Conservation (phyloP, 768 basidiomycete genomes). For the Suillus brevipes region DNA sequence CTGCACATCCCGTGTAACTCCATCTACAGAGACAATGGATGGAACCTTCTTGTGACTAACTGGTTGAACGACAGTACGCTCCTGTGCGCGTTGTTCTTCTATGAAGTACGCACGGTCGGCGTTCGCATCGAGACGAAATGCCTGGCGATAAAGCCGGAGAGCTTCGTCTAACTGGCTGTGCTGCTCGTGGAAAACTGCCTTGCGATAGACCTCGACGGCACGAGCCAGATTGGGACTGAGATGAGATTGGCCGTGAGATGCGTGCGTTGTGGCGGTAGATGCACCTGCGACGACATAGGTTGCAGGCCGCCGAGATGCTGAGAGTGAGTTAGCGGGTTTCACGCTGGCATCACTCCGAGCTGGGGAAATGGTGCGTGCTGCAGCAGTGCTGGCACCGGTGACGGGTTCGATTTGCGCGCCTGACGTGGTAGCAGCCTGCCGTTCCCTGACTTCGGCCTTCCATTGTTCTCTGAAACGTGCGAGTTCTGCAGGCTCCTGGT, state of each 20-base stretch:
- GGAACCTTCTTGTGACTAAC: slow-evolving; percentile 64
- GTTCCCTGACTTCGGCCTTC: slow-evolving; percentile 60
- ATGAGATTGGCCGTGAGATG: slow-evolving; percentile 27
- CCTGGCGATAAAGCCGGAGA: slow-evolving; percentile 71
- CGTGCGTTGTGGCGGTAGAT: slow-evolving; percentile 17
- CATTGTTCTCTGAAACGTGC: slow-evolving; percentile 70
- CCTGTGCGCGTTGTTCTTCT: slow-evolving; percentile 43
- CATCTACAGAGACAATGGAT: slow-evolving; percentile 68
- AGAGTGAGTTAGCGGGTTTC: neutral
- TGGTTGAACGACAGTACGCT: slow-evolving; percentile 10
- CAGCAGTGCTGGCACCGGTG: slow-evolving; percentile 7
- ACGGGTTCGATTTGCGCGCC: slow-evolving; percentile 1
- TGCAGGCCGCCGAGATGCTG: slow-evolving; percentile 8
- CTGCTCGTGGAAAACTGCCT: slow-evolving; percentile 75
- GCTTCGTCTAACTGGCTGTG: slow-evolving; percentile 75
- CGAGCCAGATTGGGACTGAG: slow-evolving; percentile 39
- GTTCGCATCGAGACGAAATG: slow-evolving; percentile 73
- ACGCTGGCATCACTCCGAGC: slow-evolving; percentile 5
- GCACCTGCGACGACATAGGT: slow-evolving; percentile 15
- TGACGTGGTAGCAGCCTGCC: slow-evolving; percentile 21
- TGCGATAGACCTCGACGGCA: slow-evolving; percentile 67
- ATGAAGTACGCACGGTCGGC: slow-evolving; percentile 72
- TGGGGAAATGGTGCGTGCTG: slow-evolving; percentile 12
- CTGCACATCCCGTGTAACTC: slow-evolving; percentile 79
- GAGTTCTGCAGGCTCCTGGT: slow-evolving; percentile 61